Percentiles rank a stretch among this genome's conserved stretches.
Evolutionary conservation across 768 basidiomycete species (phyloP).

Genomic region (Suillus fuscotomentosus): DNA sequence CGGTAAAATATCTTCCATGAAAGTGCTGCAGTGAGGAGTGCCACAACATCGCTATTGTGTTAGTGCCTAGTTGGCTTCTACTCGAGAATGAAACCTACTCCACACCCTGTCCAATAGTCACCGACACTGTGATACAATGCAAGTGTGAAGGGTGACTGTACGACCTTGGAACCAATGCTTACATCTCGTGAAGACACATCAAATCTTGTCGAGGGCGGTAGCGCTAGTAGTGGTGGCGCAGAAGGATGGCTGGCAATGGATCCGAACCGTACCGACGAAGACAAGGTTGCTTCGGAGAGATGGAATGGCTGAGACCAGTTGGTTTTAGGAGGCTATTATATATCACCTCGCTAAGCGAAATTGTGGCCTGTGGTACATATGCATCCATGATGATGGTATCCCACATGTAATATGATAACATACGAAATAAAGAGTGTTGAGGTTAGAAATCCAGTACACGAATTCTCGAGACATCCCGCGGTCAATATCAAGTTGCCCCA

Average conservation of each 20-base stretch:
- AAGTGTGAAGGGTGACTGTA: conserved; percentile 6
- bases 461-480: conserved; percentile 4
- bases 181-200: conserved; percentile 39
- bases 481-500: conserved; percentile 18
- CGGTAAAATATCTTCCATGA: conserved; percentile 37
- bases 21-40: conserved; percentile 29
- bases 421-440: conserved; percentile 1
- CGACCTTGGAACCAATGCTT: conserved; percentile 6
- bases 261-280: neutral
- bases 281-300: neutral
- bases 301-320: neutral
- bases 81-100: conserved; percentile 21
- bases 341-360: conserved; percentile 12
- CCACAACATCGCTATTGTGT: neutral
- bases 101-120: conserved; percentile 37
- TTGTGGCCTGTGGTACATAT: conserved; percentile 10
- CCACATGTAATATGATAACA: neutral
- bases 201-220: neutral
- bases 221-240: neutral
- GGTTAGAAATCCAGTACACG: conserved; percentile 1
- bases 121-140: conserved; percentile 25
- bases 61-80: neutral
- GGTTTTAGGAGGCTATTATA: conserved; percentile 1
- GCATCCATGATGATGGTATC: neutral
- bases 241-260: neutral